Base-by-base conservation (phyloP, 2,329 filamentous ascomycete species). In the Verticillium klebahnii region DNA sequence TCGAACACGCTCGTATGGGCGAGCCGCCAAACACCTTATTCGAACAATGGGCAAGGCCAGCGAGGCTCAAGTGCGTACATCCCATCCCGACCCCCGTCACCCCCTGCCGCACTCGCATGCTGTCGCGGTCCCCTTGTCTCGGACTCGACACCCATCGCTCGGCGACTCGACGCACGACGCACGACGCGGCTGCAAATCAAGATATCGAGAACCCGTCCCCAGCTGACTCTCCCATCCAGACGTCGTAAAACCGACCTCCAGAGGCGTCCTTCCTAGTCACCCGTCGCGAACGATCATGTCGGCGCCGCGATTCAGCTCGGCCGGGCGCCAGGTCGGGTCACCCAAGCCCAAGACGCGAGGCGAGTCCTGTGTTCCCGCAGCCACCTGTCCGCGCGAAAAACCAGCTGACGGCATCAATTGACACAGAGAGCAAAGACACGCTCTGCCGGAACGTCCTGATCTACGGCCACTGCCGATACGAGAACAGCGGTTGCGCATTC, bases 361-460 rank as follows among this genome's bases (percentile, higher is more conserved):
- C 83, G 74, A 68, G 80, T 76, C 50, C 45, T 56, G 59, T 19
- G 15, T 32, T 17, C n/a, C 45, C 19, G 45, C 19, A 29, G 56
- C 25, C 36, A 14, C 11, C 29, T 40, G 39, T 45, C 12, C 17
- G 54, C 59, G 25, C 5, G 17, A n/a, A 31, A 36, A 5, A 19
- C 52, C 57, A 15, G 58, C 66, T 70, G 64, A 72, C 60, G 57
- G 45, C 1, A 23, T 23, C 45, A 23, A 23, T 58, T 60, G 54
- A 62, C 61, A 56, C 67, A 90, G 89, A 91, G 78, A 91, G 90
- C 74, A 96, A 94, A 78, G 93, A 96, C 73, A 96, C 92, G 7
- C 84, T 94, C 62, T 97, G 93, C 78, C 89, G 93, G 72, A 97
- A 97, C 77, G 89, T 97, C 64, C 85, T 93, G 65, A 96, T 97